Conservation (phyloP, 179 eudicot species). For the Corrigiola litoralis region DNA sequence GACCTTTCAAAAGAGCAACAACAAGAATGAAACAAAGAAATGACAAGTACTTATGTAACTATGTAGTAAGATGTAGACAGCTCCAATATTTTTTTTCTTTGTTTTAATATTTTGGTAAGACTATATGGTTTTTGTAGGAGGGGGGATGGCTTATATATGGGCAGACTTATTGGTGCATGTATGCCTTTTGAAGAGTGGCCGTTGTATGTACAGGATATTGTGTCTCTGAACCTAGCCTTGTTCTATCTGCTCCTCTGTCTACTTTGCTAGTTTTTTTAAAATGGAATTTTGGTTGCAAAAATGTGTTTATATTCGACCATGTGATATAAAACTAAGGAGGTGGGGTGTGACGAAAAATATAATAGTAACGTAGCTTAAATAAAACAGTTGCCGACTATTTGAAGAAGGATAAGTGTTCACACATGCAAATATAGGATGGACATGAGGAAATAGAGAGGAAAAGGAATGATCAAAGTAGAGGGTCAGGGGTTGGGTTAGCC, state of each 20-base stretch:
- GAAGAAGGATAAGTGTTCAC: constrained; percentile 11
- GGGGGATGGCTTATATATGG: background rate
- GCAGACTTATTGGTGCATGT: background rate
- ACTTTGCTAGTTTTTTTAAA: background rate
- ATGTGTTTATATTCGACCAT: constrained; percentile 4
- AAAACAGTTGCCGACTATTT: constrained; percentile 24
- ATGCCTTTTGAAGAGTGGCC: too few species aligned
- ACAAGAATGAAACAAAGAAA: background rate
- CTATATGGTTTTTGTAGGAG: too few species aligned
- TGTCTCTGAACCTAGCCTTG: constrained; percentile 23
- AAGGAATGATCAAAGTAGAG: background rate
- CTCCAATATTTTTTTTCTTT: background rate
- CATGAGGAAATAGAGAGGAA: too few species aligned
- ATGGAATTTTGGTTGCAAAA: constrained; percentile 7
- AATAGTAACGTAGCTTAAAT: background rate
- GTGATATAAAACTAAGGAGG: background rate
- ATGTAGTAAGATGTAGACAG: too few species aligned
- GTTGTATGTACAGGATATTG: constrained; percentile 13
- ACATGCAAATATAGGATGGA: background rate
- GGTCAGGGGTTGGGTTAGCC: constrained; percentile 3
- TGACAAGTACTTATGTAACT: too few species aligned
- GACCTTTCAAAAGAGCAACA: background rate
- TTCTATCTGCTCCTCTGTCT: background rate
- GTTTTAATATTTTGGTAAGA: too few species aligned
- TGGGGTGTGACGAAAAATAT: background rate